A percentile compares a stretch with the other conserved stretches of the same genome.
Conservation (phyloP, 1,284 basidiomycete species). For the Moesziomyces antarcticus region DNA sequence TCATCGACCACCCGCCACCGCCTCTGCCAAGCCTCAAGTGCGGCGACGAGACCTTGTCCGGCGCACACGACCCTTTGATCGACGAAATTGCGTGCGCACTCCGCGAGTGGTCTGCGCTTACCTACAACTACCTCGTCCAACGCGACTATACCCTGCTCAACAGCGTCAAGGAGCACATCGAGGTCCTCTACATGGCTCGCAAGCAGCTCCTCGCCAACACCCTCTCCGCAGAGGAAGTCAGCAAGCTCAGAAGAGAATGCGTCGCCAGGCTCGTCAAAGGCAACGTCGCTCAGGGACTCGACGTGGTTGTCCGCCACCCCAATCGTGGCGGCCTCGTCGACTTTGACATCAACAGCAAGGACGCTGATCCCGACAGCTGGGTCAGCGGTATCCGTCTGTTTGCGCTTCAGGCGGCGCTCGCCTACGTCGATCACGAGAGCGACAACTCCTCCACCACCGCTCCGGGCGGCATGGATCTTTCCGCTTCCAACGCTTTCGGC, state of each 20-base stretch:
- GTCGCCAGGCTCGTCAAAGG: slow-evolving; percentile 87
- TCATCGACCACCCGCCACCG: slow-evolving; percentile 75
- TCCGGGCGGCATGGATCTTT: slow-evolving; percentile 48
- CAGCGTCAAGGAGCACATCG: slow-evolving; percentile 86
- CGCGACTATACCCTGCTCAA: slow-evolving; percentile 91
- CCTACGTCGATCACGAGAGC: slow-evolving; percentile 62
- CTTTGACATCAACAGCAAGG: slow-evolving; percentile 56
- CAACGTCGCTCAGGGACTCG: slow-evolving; percentile 89
- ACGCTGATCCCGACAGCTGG: slow-evolving; percentile 59
- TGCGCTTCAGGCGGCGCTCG: slow-evolving; percentile 66
- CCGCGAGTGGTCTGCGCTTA: slow-evolving; percentile 91
- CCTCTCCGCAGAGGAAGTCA: slow-evolving; percentile 86
- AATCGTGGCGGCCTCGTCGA: slow-evolving; percentile 87
- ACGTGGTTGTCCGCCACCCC: slow-evolving; percentile 94
- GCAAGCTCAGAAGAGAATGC: slow-evolving; percentile 83
- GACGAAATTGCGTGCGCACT: slow-evolving; percentile 97
- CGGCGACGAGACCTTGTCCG: slow-evolving; percentile 57
- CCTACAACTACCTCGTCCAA: slow-evolving; percentile 88
- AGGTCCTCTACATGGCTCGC: slow-evolving; percentile 87
- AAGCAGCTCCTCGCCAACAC: slow-evolving; percentile 88
- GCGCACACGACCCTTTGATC: slow-evolving; percentile 81
- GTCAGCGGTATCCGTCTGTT: slow-evolving; percentile 65
- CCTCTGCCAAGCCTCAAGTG: slow-evolving; percentile 88
- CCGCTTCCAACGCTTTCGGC: slow-evolving; percentile 56
- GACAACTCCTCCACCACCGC: slow-evolving; percentile 15